phyloP scores from a whole-genome alignment of 805 yeast genomes.

The Starmerella cellae region DNA sequence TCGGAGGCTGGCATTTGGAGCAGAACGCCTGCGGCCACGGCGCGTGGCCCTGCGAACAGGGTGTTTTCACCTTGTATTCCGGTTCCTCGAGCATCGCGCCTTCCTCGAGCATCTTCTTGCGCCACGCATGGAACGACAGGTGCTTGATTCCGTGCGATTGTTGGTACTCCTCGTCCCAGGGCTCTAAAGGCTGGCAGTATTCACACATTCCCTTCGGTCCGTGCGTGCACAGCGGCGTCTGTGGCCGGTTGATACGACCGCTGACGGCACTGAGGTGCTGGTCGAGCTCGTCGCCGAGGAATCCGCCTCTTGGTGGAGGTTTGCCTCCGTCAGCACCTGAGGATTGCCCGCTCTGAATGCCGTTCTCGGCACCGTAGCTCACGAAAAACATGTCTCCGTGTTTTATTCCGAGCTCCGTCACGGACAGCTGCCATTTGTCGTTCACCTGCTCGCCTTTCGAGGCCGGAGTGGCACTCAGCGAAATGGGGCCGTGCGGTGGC shows the following conservation, averaged over 20 bases:
- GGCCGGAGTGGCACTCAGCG: slow-evolving; percentile 36
- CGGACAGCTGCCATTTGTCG: slow-evolving; percentile 29
- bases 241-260: slow-evolving; percentile 59
- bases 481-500: slow-evolving; percentile 23
- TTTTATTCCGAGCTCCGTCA: slow-evolving; percentile 29
- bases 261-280: slow-evolving; percentile 45
- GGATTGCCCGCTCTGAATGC: not conserved
- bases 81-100: slow-evolving; percentile 53
- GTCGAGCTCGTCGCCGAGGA: slow-evolving; percentile 31
- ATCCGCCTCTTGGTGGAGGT: not conserved
- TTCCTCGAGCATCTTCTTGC: slow-evolving; percentile 55
- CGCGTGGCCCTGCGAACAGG: slow-evolving; percentile 69
- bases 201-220: slow-evolving; percentile 96
- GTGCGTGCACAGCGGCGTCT: slow-evolving; percentile 61
- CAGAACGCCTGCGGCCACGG: slow-evolving; percentile 95
- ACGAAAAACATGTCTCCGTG: slow-evolving; percentile 49
- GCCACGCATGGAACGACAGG: slow-evolving; percentile 69
- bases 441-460: slow-evolving; percentile 31
- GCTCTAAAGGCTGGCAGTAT: slow-evolving; percentile 88
- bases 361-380: slow-evolving; percentile 22
- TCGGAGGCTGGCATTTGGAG: slow-evolving; percentile 92
- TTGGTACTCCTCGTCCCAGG: slow-evolving; percentile 76
- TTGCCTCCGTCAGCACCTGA: not conserved
- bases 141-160: slow-evolving; percentile 72
- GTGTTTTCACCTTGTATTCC: slow-evolving; percentile 43